Percentiles rank a stretch among this genome's conserved stretches.
Evolutionary conservation across 306 rosid genomes (phyloP).

Genomic region (Vigna trinervia): DNA sequence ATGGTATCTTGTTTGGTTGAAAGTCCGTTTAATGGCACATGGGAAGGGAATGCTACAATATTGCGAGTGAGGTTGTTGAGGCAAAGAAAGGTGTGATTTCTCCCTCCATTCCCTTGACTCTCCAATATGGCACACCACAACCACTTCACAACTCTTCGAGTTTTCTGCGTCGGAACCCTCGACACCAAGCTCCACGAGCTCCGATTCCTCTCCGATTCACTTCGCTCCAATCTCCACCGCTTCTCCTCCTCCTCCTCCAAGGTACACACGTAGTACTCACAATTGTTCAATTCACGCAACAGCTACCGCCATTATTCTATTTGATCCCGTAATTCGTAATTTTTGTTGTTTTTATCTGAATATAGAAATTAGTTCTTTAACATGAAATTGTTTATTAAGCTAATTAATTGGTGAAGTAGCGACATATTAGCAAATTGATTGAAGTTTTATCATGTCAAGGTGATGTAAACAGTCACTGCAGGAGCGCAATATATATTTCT

Average conservation of each 20-base stretch:
- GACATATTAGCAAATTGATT: neutral
- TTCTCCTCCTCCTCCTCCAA: constrained; percentile 57
- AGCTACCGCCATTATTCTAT: neutral
- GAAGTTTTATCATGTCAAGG: neutral
- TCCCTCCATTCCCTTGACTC: neutral
- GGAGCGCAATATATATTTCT: neutral
- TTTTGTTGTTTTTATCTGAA: neutral
- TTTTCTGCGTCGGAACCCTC: constrained; percentile 81
- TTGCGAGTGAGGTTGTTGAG: neutral
- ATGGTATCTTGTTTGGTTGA: too few relatives aligned
- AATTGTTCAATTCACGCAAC: neutral
- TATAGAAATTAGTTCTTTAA: neutral
- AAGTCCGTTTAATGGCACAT: too few relatives aligned
- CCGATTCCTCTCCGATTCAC: constrained; percentile 66
- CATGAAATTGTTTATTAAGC: neutral
- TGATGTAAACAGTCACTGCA: neutral
- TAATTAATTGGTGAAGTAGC: neutral
- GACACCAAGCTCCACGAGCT: constrained; percentile 89
- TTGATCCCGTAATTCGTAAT: neutral
- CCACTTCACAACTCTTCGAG: constrained; percentile 53
- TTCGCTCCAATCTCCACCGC: constrained; percentile 65
- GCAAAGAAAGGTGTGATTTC: neutral
- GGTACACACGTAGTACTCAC: constrained; percentile 47
- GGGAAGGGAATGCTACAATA: too few relatives aligned
- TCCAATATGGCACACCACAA: neutral